Evolutionary conservation across 2,329 filamentous ascomycete genomes (phyloP).

Genomic region (Lecanicillium sp.): DNA sequence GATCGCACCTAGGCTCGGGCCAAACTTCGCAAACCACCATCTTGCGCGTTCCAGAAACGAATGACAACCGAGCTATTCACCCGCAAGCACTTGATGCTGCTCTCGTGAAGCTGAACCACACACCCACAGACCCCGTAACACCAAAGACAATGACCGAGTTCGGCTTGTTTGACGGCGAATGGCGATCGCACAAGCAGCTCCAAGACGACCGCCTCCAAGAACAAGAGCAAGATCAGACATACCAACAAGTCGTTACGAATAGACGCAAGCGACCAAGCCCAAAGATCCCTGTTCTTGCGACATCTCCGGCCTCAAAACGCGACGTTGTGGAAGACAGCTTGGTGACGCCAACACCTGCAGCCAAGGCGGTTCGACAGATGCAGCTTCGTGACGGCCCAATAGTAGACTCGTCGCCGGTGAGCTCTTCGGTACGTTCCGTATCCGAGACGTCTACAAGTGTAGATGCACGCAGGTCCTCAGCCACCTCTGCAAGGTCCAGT

Average conservation of each 20-base stretch:
- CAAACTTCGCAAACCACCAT: conserved; percentile 37
- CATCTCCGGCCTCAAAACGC: conserved; percentile 14
- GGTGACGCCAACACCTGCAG: conserved; percentile 40
- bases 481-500: conserved; percentile 45
- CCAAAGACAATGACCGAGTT: conserved; percentile 40
- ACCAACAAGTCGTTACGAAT: conserved; percentile 44
- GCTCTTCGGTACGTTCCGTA: conserved; percentile 23
- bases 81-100: conserved; percentile 33
- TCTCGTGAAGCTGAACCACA: conserved; percentile 31
- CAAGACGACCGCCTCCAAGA: conserved; percentile 17
- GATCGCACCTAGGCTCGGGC: conserved; percentile 28
- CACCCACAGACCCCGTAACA: conserved; percentile 29
- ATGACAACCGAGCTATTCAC: conserved; percentile 12
- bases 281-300: conserved; percentile 15
- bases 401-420: conserved; percentile 25
- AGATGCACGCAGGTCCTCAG: conserved; percentile 42
- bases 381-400: conserved; percentile 34
- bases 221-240: conserved; percentile 46
- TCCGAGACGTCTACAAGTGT: conserved; percentile 31
- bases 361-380: conserved; percentile 38
- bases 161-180: conserved; percentile 50
- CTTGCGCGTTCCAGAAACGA: conserved; percentile 24
- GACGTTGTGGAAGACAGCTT: conserved; percentile 39
- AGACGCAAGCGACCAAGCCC: conserved; percentile 33
- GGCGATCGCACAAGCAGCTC: conserved; percentile 35